Evolutionary conservation across 2,329 filamentous ascomycete species (phyloP), one percentile per base, ranked within the genome.

Genomic region (Catunica adiposa): DNA sequence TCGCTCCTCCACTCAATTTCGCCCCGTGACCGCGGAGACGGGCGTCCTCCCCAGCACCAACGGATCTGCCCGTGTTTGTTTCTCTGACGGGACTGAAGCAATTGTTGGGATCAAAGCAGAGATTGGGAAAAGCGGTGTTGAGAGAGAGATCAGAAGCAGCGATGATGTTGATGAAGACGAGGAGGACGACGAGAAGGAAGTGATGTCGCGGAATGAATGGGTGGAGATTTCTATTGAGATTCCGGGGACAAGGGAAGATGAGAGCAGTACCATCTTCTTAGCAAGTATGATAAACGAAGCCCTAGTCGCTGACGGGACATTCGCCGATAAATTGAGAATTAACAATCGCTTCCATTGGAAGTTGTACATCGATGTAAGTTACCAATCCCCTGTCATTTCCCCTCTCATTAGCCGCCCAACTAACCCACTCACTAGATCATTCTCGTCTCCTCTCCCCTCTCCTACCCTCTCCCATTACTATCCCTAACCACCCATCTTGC

Each of bases 31-130:
- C 17, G 92, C 92, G 58, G 92, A 98, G 72, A 89, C 86, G 55
- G 86, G 87, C 57, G 86, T 97, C 56, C 77, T 98, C 0, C 89
- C 92, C 0, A 82, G 83, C 50, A 84, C 90, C 15, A 94, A 97
- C 65, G 92, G 92, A 59, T 94, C 86, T 68, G 90, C 92, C 58
- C 81, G 94, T 34, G 84, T 98, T 50, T 94, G 90, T 62, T 94
- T 97, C 66, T 82, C 89, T 2, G 92, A 98, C 67, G 92, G 92
- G 53, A 94, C 89, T 1, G 92, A 98, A 69, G 92, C 92, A 5
- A 84, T 98, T 59, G 92, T 96, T 4, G 92, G 92, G 48, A 83
- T 96, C 59, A 98, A 97, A 71, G 89, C 87, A 0, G 90, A 97
- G 70, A 86, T 97, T 3, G 89, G 95, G 68, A 83, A 79, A 71